Conservation (phyloP, 768 basidiomycete species). For the Psilocybe tampanensis region DNA sequence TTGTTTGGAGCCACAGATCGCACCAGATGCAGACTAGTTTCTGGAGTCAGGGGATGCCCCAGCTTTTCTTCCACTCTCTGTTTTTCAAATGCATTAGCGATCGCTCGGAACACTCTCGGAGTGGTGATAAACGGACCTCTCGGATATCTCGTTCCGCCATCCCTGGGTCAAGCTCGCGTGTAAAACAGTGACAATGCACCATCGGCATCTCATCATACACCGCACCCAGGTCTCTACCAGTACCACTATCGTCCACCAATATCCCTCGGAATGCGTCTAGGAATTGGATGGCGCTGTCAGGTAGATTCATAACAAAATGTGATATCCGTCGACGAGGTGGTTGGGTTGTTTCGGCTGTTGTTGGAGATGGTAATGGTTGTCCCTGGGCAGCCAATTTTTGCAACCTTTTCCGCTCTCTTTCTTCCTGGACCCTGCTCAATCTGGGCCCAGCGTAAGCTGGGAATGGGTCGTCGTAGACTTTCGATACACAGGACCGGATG, state of each 20-base stretch:
- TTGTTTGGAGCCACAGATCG: constrained; percentile 95
- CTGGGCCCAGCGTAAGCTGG: constrained; percentile 53
- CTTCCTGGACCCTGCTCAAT: constrained; percentile 46
- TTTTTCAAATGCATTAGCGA: constrained; percentile 15
- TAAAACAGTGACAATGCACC: constrained; percentile 97
- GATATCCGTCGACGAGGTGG: constrained; percentile 58
- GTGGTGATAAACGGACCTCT: constrained; percentile 53
- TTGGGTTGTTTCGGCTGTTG: constrained; percentile 13
- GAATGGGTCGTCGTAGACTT: constrained; percentile 68
- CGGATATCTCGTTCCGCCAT: constrained; percentile 78
- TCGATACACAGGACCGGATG: constrained; percentile 60
- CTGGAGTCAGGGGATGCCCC: constrained; percentile 51
- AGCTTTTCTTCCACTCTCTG: constrained; percentile 77
- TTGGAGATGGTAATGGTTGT: constrained; percentile 9
- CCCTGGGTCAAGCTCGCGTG: constrained; percentile 72
- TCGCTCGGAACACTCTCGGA: constrained; percentile 6
- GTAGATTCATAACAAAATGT: constrained; percentile 98
- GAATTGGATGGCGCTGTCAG: constrained; percentile 88
- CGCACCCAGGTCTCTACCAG: constrained; percentile 42
- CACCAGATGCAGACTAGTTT: constrained; percentile 69
- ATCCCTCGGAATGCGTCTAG: constrained; percentile 86
- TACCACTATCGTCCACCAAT: constrained; percentile 38
- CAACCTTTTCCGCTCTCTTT: constrained; percentile 39
- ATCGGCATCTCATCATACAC: constrained; percentile 76
- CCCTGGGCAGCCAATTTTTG: constrained; percentile 28